These are phyloP conservation scores for Xerocomellus intermedius DNA, from an alignment of 768 basidiomycete species.

Conservation along the genomic window DNA sequence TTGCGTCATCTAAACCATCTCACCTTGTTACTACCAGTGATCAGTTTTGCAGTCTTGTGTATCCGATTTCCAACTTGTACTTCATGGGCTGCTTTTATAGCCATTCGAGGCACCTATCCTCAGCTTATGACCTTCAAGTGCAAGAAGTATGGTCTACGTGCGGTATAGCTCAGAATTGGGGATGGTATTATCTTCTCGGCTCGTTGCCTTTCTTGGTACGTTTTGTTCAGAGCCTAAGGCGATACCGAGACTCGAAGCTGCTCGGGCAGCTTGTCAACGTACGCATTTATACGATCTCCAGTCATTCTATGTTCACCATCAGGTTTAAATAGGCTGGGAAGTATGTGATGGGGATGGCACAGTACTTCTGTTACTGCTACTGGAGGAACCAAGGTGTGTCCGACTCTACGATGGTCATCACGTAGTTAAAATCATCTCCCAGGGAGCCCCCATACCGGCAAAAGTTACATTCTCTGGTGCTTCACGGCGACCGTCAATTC, in stretches of 20 bases:
- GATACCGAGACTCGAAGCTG: conserved; percentile 76
- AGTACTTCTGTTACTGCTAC: conserved; percentile 65
- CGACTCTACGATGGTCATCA: neutral
- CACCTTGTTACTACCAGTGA: conserved; percentile 46
- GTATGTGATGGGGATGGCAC: conserved; percentile 66
- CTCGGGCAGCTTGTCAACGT: conserved; percentile 88
- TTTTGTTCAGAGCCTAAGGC: conserved; percentile 81
- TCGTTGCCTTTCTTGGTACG: conserved; percentile 73
- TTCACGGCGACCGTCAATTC: conserved; percentile 63
- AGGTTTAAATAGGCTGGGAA: conserved; percentile 68
- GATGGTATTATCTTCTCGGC: conserved; percentile 54
- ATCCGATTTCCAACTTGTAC: conserved; percentile 70
- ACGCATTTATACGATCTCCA: conserved; percentile 17
- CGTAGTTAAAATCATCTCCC: neutral
- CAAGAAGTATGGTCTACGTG: conserved; percentile 44
- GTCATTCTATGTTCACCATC: neutral
- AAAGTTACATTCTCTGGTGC: conserved; percentile 66
- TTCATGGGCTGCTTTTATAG: conserved; percentile 74
- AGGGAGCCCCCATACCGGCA: conserved; percentile 38
- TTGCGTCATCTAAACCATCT: neutral
- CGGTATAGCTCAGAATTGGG: conserved; percentile 54
- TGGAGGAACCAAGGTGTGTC: conserved; percentile 69
- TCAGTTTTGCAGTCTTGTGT: conserved; percentile 78
- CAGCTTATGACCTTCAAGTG: conserved; percentile 34
- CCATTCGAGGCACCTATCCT: neutral